Conservation (phyloP, 768 basidiomycete species). For the Leccinum rimulosum region DNA sequence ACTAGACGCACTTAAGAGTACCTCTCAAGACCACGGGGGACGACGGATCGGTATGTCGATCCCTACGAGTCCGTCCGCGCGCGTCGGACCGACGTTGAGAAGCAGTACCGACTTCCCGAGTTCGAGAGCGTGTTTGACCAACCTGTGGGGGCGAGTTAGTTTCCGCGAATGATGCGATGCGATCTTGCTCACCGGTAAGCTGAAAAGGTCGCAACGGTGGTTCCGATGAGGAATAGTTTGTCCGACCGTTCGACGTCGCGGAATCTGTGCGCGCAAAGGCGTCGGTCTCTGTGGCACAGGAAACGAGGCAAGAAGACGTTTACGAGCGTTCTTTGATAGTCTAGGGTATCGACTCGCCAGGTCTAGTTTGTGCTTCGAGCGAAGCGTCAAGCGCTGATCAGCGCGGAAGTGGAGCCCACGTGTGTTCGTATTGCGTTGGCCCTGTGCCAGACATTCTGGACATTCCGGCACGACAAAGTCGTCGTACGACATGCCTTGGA, state of each 20-base stretch:
- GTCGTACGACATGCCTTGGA: slow-evolving; percentile 74
- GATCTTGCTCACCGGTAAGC: slow-evolving; percentile 63
- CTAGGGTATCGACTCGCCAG: slow-evolving; percentile 83
- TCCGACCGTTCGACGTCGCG: slow-evolving; percentile 57
- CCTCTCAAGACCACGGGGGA: too few relatives aligned
- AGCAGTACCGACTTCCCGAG: slow-evolving; percentile 75
- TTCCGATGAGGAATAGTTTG: slow-evolving; percentile 78
- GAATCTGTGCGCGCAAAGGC: slow-evolving; percentile 43
- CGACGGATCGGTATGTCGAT: too few relatives aligned
- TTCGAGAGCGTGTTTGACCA: slow-evolving; percentile 78
- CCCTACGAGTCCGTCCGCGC: slow-evolving; percentile 68
- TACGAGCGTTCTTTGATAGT: slow-evolving; percentile 71
- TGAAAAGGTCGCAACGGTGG: slow-evolving; percentile 90
- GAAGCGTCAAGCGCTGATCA: slow-evolving; percentile 21
- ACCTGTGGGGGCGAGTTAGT: slow-evolving; percentile 37
- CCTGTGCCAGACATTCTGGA: slow-evolving; percentile 57
- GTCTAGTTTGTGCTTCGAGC: slow-evolving; percentile 64
- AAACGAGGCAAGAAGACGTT: slow-evolving; percentile 21
- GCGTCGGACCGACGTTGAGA: slow-evolving; percentile 84
- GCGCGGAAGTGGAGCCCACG: not conserved
- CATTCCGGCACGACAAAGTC: slow-evolving; percentile 83
- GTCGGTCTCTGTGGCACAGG: not conserved
- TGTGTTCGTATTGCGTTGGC: slow-evolving; percentile 60
- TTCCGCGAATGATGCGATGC: not conserved
- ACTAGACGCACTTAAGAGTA: too few relatives aligned